Evolutionary conservation across 768 basidiomycete species (phyloP).

Genomic region (Mycena haematopus): DNA sequence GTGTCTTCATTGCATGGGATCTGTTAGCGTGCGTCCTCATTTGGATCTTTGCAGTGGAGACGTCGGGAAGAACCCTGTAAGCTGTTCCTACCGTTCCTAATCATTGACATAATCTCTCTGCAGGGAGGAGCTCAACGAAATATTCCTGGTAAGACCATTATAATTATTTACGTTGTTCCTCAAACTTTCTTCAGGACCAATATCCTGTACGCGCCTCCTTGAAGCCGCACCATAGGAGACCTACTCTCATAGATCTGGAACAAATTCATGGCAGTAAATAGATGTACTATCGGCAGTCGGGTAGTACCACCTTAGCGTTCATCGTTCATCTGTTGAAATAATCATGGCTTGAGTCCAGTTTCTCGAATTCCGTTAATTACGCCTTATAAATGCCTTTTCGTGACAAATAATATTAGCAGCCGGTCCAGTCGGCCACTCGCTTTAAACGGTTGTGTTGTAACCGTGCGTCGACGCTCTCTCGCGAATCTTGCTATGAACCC

Average conservation of each 20-base stretch:
- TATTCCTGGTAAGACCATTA: slow-evolving; percentile 23
- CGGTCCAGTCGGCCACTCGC: too few relatives aligned
- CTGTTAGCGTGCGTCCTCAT: slow-evolving; percentile 32
- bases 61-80: slow-evolving; percentile 33
- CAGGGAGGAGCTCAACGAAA: slow-evolving; percentile 35
- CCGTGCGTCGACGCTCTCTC: too few relatives aligned
- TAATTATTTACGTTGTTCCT: background rate
- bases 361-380: too few relatives aligned
- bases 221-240: background rate
- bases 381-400: too few relatives aligned
- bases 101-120: background rate
- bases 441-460: too few relatives aligned
- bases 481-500: too few relatives aligned
- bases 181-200: background rate
- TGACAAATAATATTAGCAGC: too few relatives aligned
- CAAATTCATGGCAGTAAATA: background rate
- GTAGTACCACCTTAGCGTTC: background rate
- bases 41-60: slow-evolving; percentile 34
- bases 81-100: background rate
- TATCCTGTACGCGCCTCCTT: slow-evolving; percentile 13
- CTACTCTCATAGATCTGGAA: slow-evolving; percentile 1
- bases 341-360: background rate
- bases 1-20: slow-evolving; percentile 36
- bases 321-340: too few relatives aligned
- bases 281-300: too few relatives aligned